Conservation (phyloP, 441 rosid species). For the Gossypium laxum region DNA sequence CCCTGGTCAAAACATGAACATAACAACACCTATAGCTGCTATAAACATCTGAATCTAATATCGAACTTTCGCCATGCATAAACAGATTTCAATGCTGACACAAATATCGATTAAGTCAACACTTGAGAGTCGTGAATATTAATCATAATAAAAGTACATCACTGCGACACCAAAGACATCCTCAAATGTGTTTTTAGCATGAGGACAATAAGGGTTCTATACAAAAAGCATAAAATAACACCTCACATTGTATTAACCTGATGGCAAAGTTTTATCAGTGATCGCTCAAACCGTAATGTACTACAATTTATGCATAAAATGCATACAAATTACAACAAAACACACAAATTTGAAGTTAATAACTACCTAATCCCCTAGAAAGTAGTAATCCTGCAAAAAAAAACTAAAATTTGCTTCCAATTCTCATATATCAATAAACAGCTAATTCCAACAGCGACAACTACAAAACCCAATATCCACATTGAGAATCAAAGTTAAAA, state of each 20-base stretch:
- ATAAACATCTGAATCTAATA: not conserved
- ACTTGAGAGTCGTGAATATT: not conserved
- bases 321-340: not conserved
- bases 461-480: not conserved
- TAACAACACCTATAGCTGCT: not conserved
- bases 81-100: not conserved
- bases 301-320: not conserved
- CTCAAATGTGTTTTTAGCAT: not conserved
- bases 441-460: not conserved
- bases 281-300: not conserved
- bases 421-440: slow-evolving; percentile 5
- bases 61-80: not conserved
- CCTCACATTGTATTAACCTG: not conserved
- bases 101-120: not conserved
- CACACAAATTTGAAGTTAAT: not conserved
- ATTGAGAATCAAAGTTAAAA: not conserved
- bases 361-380: not conserved
- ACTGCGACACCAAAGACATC: not conserved
- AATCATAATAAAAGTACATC: not conserved
- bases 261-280: not conserved
- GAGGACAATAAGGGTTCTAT: not conserved
- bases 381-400: not conserved
- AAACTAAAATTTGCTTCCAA: not conserved
- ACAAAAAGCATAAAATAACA: not conserved
- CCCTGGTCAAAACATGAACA: not conserved